phyloP scores from a whole-genome alignment of 73 alveolate genomes.

The Paramecium bursaria region DNA sequence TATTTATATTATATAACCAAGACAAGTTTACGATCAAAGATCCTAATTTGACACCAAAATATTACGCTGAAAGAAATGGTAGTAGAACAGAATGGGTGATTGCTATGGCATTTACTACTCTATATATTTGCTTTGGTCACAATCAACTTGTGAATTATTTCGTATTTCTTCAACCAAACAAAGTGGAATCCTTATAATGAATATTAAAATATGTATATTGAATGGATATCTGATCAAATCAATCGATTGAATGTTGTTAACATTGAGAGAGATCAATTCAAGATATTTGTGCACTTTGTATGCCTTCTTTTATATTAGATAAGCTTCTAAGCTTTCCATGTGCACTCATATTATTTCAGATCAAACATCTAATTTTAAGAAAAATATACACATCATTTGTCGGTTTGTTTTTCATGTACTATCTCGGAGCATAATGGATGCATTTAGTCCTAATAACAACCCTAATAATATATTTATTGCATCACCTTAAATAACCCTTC shows the following conservation, averaged over 20 bases:
- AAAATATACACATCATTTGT: neutral
- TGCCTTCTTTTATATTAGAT: neutral
- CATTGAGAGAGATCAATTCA: constrained; percentile 28
- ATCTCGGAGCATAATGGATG: constrained; percentile 55
- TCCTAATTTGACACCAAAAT: no score
- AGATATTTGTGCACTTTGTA: constrained; percentile 50
- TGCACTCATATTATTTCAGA: neutral
- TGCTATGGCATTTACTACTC: no score
- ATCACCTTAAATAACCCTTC: constrained; percentile 21
- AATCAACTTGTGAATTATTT: no score
- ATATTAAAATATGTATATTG: no score
- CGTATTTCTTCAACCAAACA: no score
- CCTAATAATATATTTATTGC: neutral
- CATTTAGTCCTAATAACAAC: constrained; percentile 17
- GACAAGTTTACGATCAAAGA: no score
- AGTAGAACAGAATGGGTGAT: no score
- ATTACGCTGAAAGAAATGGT: no score
- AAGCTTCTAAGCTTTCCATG: constrained; percentile 25
- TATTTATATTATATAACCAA: no score
- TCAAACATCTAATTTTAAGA: neutral
- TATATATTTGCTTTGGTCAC: no score
- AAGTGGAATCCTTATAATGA: no score
- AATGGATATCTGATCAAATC: constrained; percentile 6
- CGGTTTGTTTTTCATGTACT: constrained; percentile 41
- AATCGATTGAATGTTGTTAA: constrained; percentile 31